A percentile compares a stretch with the other conserved stretches of the same genome.
These are phyloP conservation scores for Trichocomaceae sp. DNA, from an alignment of 2,329 filamentous ascomycete genomes.

Conservation along the genomic window DNA sequence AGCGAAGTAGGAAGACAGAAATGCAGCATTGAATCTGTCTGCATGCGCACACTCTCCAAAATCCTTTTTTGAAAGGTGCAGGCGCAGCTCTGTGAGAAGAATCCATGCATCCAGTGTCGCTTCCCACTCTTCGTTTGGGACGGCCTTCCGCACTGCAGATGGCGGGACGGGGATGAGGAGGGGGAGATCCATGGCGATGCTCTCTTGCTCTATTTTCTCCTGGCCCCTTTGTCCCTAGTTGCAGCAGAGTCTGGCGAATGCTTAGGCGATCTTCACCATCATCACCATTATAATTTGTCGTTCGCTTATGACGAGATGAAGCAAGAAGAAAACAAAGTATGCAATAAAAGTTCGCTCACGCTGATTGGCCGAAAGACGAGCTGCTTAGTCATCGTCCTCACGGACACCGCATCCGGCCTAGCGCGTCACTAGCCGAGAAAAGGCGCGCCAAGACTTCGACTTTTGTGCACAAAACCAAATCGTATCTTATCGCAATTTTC, in stretches of 20 bases:
- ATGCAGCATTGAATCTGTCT: conserved; percentile 55
- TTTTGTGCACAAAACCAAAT: conserved; percentile 9
- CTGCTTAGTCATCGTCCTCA: conserved; percentile 12
- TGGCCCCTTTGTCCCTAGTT: background rate
- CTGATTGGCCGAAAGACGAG: conserved; percentile 2
- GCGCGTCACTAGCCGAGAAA: conserved; percentile 23
- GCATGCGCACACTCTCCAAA: conserved; percentile 49
- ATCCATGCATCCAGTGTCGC: conserved; percentile 71
- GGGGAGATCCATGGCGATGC: conserved; percentile 50
- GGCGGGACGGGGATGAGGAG: conserved; percentile 73
- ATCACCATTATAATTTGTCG: background rate
- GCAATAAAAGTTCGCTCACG: conserved; percentile 3
- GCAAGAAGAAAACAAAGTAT: background rate
- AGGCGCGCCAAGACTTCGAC: conserved; percentile 17
- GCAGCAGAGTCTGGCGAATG: background rate
- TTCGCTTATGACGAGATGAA: background rate
- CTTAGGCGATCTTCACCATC: conserved; percentile 28
- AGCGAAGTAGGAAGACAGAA: conserved; percentile 60
- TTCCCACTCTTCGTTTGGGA: conserved; percentile 68
- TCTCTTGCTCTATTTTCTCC: background rate
- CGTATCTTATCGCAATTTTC: background rate
- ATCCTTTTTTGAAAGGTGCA: conserved; percentile 52
- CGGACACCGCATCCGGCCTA: conserved; percentile 19
- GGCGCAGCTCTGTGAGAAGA: conserved; percentile 57
- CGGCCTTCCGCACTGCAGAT: conserved; percentile 56